These are phyloP conservation scores for Syzygium grande DNA, from an alignment of 345 rosid species.

Conservation along the genomic window DNA sequence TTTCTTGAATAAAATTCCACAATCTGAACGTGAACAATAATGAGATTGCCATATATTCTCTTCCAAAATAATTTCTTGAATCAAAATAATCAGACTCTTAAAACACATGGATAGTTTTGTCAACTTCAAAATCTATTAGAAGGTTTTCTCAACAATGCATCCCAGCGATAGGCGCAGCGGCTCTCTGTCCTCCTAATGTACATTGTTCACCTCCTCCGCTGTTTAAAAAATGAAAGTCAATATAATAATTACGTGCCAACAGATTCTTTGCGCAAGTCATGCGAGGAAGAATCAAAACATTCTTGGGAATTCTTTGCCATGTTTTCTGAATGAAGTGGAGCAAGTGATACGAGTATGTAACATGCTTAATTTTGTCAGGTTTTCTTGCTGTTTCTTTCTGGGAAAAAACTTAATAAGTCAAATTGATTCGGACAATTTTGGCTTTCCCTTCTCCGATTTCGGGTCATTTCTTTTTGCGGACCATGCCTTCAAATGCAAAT, in stretches of 20 bases:
- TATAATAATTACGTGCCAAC: background rate
- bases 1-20: too few species aligned
- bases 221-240: background rate
- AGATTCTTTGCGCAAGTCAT: background rate
- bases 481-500: background rate
- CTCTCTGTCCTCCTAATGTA: slow-evolving; percentile 18
- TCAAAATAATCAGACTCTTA: too few species aligned
- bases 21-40: too few species aligned
- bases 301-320: background rate
- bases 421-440: background rate
- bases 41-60: too few species aligned
- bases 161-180: background rate
- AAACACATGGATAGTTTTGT: too few species aligned
- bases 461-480: background rate
- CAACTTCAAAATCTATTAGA: too few species aligned
- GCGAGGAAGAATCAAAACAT: background rate
- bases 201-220: background rate
- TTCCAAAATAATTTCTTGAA: too few species aligned
- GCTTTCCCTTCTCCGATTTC: background rate
- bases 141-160: background rate
- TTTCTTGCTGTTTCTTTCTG: background rate
- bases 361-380: background rate
- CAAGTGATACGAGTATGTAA: background rate
- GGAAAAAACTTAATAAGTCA: background rate
- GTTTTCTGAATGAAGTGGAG: background rate